A percentile compares a stretch with the other conserved stretches of the same genome.
These are phyloP conservation scores for Aspergillus sp. DNA, from an alignment of 2,329 filamentous ascomycete genomes.

Conservation along the genomic window DNA sequence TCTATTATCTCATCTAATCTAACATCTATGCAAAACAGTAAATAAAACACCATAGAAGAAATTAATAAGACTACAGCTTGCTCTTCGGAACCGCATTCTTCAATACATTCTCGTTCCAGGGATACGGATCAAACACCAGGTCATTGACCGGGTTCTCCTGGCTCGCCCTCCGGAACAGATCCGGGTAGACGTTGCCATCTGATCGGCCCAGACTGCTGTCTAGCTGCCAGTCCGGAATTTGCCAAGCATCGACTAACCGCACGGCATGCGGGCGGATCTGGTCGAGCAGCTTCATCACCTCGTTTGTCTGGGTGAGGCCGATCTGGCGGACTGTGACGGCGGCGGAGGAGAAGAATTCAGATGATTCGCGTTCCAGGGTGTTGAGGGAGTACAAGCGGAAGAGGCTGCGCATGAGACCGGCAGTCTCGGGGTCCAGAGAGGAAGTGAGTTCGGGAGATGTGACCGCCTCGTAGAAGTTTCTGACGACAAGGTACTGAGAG, in stretches of 20 bases:
- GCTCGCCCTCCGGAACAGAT: constrained; percentile 71
- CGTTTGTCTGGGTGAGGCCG: constrained; percentile 64
- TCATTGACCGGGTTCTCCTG: constrained; percentile 73
- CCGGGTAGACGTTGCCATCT: constrained; percentile 75
- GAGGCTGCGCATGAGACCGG: constrained; percentile 61
- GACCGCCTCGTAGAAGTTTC: constrained; percentile 73
- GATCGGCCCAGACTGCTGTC: constrained; percentile 68
- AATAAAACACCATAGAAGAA: neutral
- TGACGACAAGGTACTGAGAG: constrained; percentile 75
- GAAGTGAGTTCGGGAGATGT: constrained; percentile 54
- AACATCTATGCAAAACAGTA: neutral
- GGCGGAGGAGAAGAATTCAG: constrained; percentile 69
- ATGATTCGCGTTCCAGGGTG: constrained; percentile 67
- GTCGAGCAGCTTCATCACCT: constrained; percentile 68
- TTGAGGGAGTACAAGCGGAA: constrained; percentile 66
- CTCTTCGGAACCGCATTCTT: constrained; percentile 50
- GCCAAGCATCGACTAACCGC: constrained; percentile 70
- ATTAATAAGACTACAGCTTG: constrained; percentile 33
- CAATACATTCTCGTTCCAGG: constrained; percentile 60
- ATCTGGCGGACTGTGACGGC: constrained; percentile 73
- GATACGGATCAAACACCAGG: constrained; percentile 71
- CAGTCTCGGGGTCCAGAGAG: constrained; percentile 58
- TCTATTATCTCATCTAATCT: neutral
- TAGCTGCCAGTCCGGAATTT: constrained; percentile 75
- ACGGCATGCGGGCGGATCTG: constrained; percentile 74